phyloP scores from a whole-genome alignment of 2,329 filamentous ascomycete species.

The Phaeoacremonium minimum region DNA sequence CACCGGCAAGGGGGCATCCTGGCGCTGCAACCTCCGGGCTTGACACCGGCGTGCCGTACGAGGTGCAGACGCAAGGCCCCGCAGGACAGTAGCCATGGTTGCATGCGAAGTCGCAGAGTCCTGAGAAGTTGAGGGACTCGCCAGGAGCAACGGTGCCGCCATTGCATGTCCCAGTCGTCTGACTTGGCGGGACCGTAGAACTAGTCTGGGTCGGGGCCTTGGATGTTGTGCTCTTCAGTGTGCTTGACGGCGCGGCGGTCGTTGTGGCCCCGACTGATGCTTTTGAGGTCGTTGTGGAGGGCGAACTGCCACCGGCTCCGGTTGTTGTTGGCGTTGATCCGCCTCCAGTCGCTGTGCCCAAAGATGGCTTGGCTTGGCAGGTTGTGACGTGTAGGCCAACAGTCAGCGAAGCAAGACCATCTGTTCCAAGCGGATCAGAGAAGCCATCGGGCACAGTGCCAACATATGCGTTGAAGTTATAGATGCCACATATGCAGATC shows the following conservation, averaged over 20 bases:
- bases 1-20: constrained; percentile 2
- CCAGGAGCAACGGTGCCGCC: constrained; percentile 9
- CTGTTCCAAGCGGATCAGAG: constrained; percentile 28
- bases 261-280: background rate
- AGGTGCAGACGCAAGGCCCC: constrained; percentile 11
- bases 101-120: constrained; percentile 13
- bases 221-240: constrained; percentile 1
- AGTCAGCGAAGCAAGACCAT: constrained; percentile 21
- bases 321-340: constrained; percentile 14
- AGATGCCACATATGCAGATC: constrained; percentile 45
- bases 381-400: constrained; percentile 21
- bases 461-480: constrained; percentile 54
- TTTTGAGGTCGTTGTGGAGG: background rate
- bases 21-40: background rate
- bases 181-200: constrained; percentile 4
- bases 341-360: constrained; percentile 7
- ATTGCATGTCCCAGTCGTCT: constrained; percentile 7
- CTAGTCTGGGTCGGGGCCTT: background rate
- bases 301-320: background rate
- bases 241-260: constrained; percentile 1
- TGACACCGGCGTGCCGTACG: constrained; percentile 6
- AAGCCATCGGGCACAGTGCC: constrained; percentile 38
- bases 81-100: constrained; percentile 12
- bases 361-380: constrained; percentile 13
- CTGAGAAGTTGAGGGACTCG: constrained; percentile 9